Percentiles rank a stretch among this genome's conserved stretches.
These are phyloP conservation scores for Apiotrichum akiyoshidainum DNA, from an alignment of 1,284 basidiomycete genomes.

Conservation along the genomic window DNA sequence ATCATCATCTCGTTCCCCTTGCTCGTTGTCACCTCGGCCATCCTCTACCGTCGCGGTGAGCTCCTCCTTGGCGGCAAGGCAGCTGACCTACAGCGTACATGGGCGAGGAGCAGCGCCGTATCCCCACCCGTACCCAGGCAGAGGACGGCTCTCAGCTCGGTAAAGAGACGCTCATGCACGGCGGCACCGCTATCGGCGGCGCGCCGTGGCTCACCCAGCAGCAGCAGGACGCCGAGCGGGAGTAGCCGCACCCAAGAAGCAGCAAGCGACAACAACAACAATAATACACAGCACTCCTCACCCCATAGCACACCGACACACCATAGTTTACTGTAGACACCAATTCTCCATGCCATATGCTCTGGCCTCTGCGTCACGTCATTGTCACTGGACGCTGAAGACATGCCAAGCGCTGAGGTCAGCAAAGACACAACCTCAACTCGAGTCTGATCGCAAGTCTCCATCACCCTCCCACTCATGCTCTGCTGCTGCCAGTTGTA, in stretches of 20 bases:
- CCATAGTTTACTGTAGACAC: conserved; percentile 4
- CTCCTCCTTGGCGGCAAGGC: background rate
- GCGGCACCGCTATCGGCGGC: conserved; percentile 23
- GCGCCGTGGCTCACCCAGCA: conserved; percentile 30
- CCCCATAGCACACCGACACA: conserved; percentile 1
- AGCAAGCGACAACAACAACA: background rate
- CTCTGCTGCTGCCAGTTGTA: background rate
- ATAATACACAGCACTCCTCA: background rate
- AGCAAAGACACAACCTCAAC: too few relatives aligned
- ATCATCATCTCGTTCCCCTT: conserved; percentile 48
- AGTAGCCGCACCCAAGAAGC: background rate
- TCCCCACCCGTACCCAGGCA: conserved; percentile 22
- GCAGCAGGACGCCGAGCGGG: conserved; percentile 20
- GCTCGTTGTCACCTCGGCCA: conserved; percentile 45
- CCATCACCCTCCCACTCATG: too few relatives aligned
- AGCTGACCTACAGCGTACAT: conserved; percentile 28
- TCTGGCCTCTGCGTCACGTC: background rate
- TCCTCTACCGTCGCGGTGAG: conserved; percentile 47
- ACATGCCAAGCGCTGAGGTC: too few relatives aligned
- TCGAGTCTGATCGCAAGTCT: too few relatives aligned
- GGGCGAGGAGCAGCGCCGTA: conserved; percentile 44
- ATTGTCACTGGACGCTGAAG: background rate
- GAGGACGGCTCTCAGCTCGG: background rate
- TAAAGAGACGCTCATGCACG: conserved; percentile 15
- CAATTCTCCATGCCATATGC: conserved; percentile 1